Evolutionary conservation across 768 basidiomycete species (phyloP), one percentile per base, ranked within the genome.

Genomic region (Mycena epipterygia): DNA sequence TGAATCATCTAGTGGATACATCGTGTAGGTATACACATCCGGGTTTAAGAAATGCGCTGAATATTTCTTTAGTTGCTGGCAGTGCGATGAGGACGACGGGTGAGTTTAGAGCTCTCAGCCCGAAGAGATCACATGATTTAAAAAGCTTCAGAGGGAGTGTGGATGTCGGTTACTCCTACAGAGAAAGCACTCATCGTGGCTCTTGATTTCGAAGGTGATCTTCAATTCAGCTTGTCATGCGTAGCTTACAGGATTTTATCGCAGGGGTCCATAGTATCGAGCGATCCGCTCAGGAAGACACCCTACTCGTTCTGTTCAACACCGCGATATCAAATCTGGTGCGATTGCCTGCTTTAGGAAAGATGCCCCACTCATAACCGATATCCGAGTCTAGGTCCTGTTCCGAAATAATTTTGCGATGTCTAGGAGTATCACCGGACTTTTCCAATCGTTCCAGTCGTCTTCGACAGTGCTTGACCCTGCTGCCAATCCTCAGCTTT

Each of bases 401-500:
- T 90, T 90, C 79, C 85, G 90, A 6, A 90, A 91, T 65, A 91
- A 91, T 56, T 91, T 91, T 61, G 88, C 90, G 0, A 77, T 90
- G 1, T 86, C 87, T 58, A 81, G 89, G 25, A 88, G 90, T 67
- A 88, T 91, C n/a, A 84, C 86, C 2, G 88, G 88, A 1, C 83
- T 90, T 1, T 91, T 91, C 67, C 87, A 88, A 66, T 89, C 88
- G 0, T 90, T 89, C 79, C 89, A 89, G 68, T 86, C 88, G 0
- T 88, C 87, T 32, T 85, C 87, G 0, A 84, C 86, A 0, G 84
- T 91, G 11, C 76, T 91, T 7, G 88, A 91, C 70, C 90, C 90
- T 19, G 82, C 84, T 13, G 80, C 86, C 0, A 91, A 90, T 73
- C 89, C 88, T 0, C 83, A 83, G 1, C 78, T 91, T 3, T 91